Evolutionary conservation across 371 early-diverging fungal genomes (phyloP).

Genomic region (Umbelopsis sp.): DNA sequence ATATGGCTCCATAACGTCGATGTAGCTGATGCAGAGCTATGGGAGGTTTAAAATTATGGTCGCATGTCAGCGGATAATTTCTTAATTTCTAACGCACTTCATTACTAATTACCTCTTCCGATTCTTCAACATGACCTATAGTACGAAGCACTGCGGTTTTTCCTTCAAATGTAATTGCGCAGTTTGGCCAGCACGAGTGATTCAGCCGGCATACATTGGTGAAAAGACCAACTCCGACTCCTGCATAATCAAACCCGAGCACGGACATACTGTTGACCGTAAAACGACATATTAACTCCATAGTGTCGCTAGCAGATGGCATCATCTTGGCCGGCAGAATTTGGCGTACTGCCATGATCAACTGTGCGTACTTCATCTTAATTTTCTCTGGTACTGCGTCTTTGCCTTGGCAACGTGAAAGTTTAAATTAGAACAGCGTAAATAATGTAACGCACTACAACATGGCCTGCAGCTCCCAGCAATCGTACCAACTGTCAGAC

Average conservation of each 20-base stretch:
- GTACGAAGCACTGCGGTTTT: not conserved
- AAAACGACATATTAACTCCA: conserved; percentile 14
- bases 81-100: not conserved
- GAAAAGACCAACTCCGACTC: conserved; percentile 5
- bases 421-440: not conserved
- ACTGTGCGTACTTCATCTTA: conserved; percentile 11
- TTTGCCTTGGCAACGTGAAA: not conserved
- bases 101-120: conserved; percentile 2
- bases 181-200: conserved; percentile 11
- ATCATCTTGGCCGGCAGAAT: conserved; percentile 10
- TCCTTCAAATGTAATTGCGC: conserved; percentile 3
- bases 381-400: not conserved
- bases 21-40: conserved; percentile 9
- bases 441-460: not conserved
- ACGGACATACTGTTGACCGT: conserved; percentile 11
- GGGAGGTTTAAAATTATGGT: too few species aligned
- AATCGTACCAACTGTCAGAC: not conserved
- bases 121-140: not conserved
- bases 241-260: conserved; percentile 5
- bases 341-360: conserved; percentile 5
- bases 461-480: too few species aligned
- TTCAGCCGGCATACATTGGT: conserved; percentile 14
- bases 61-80: too few species aligned
- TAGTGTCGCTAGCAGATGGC: not conserved
- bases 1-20: conserved; percentile 12